These are phyloP conservation scores for Fusarium transvaalense DNA, from an alignment of 2,329 filamentous ascomycete genomes.

Conservation along the genomic window DNA sequence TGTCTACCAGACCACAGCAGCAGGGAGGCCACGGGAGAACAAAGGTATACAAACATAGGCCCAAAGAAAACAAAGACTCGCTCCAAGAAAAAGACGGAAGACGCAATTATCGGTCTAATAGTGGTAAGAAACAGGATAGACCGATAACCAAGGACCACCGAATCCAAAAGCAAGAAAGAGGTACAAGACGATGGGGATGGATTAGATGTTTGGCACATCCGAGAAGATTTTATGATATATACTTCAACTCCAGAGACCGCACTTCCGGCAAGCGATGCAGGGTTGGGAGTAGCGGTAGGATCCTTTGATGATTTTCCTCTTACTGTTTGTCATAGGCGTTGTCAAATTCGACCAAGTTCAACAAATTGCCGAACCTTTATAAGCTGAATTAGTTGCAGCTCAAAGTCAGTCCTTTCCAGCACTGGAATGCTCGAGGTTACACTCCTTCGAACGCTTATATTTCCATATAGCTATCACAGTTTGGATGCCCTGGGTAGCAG, in stretches of 20 bases:
- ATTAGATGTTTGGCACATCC: not conserved
- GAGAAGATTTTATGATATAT: fast-evolving
- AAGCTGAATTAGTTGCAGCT: fast-evolving
- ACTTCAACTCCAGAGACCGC: no score
- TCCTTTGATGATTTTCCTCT: not conserved
- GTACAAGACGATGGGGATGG: not conserved
- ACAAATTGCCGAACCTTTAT: not conserved
- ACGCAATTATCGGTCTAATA: not conserved
- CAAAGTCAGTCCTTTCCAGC: not conserved
- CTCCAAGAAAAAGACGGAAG: not conserved
- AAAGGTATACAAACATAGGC: not conserved
- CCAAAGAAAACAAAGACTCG: no score
- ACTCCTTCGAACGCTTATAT: no score
- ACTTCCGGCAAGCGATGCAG: fast-evolving
- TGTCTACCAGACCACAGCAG: no score
- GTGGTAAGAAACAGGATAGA: not conserved
- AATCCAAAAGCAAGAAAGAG: not conserved
- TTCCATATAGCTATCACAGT: not conserved
- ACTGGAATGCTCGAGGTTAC: fast-evolving
- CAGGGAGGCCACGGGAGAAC: not conserved
- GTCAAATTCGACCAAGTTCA: not conserved
- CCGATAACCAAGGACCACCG: no score
- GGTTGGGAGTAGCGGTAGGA: not conserved
- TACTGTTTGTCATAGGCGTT: not conserved
- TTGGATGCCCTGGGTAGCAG: not conserved